These are phyloP conservation scores for Quercus variabilis DNA, from an alignment of 306 rosid species.

Conservation along the genomic window DNA sequence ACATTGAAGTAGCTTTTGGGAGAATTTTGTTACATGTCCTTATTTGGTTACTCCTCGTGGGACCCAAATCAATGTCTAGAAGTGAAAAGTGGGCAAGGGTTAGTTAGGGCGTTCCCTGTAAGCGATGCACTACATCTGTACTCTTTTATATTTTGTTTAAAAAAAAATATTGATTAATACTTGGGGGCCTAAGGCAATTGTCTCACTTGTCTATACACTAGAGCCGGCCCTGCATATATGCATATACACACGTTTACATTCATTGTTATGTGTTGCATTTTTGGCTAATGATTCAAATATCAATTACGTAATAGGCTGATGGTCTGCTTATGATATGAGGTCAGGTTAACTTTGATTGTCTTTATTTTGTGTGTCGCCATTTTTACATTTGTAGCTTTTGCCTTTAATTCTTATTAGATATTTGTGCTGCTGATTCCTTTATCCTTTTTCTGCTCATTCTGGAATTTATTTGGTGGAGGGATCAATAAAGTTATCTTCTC, in stretches of 20 bases:
- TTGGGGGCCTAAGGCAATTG: no score
- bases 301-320: neutral
- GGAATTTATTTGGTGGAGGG: constrained; percentile 7
- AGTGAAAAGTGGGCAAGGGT: neutral
- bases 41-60: neutral
- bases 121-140: no score
- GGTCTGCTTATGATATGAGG: neutral
- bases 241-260: neutral
- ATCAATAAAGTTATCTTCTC: constrained; percentile 9
- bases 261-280: neutral
- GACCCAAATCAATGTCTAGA: neutral
- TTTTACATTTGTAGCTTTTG: neutral
- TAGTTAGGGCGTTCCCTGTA: no score
- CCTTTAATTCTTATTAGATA: neutral
- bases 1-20: neutral
- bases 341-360: neutral
- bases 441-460: constrained; percentile 1
- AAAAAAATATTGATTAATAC: no score
- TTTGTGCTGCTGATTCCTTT: constrained; percentile 1
- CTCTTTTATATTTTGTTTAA: no score
- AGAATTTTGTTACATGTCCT: neutral
- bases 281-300: neutral
- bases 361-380: neutral
- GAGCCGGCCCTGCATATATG: no score
- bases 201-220: no score